phyloP scores from a whole-genome alignment of 1,139 yeast genomes.

The Yamadazyma triangularis region DNA sequence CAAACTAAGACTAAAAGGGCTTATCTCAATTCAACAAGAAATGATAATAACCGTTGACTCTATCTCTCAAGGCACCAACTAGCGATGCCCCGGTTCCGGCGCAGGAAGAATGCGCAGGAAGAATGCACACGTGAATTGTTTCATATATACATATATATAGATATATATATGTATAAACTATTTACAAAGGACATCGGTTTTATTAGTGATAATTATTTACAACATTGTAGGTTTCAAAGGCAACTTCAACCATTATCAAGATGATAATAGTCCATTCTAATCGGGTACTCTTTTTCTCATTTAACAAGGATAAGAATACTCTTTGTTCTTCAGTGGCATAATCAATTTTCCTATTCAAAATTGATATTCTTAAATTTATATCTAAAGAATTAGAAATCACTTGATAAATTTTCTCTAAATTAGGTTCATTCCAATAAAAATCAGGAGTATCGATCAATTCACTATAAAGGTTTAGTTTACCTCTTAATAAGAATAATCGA shows the following conservation, averaged over 20 bases:
- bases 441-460: slow-evolving; percentile 92
- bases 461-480: slow-evolving; percentile 79
- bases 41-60: too few relatives aligned
- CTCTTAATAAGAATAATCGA: slow-evolving; percentile 65
- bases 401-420: slow-evolving; percentile 69
- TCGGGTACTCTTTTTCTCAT: slow-evolving; percentile 70
- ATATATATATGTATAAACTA: too few relatives aligned
- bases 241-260: slow-evolving; percentile 78
- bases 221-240: slow-evolving; percentile 48
- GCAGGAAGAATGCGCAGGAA: too few relatives aligned
- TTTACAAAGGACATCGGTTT: too few relatives aligned
- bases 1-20: too few relatives aligned
- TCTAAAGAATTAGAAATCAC: slow-evolving; percentile 69
- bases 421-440: slow-evolving; percentile 88
- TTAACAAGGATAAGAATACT: slow-evolving; percentile 68
- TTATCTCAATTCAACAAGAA: too few relatives aligned
- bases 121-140: too few relatives aligned
- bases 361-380: slow-evolving; percentile 69
- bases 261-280: slow-evolving; percentile 86
- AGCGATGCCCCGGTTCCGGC: too few relatives aligned
- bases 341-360: slow-evolving; percentile 78
- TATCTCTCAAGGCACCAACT: too few relatives aligned
- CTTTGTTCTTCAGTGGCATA: slow-evolving; percentile 87
- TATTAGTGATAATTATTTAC: not conserved
- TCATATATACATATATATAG: too few relatives aligned